Percentiles rank a stretch among this genome's conserved stretches.
phyloP scores from a whole-genome alignment of 805 yeast species.

The Barnettozyma siamensis region DNA sequence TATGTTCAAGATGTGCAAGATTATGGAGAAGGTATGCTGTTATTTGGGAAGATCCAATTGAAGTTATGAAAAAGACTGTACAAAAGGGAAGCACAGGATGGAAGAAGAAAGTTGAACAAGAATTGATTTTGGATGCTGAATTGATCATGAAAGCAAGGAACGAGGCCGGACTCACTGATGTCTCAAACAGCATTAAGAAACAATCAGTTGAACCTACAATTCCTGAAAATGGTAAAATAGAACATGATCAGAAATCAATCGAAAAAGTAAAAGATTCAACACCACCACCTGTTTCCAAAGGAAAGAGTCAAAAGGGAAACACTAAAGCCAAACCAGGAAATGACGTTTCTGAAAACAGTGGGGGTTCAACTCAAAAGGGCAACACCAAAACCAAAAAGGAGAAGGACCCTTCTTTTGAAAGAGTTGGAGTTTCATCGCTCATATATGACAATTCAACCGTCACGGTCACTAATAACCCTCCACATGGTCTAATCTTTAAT shows the following conservation, averaged over 20 bases:
- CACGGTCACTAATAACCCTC: neutral
- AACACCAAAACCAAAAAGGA: too few relatives aligned
- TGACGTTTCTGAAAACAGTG: too few relatives aligned
- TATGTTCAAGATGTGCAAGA: conserved; percentile 83
- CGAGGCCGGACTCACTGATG: neutral
- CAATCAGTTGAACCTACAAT: conserved; percentile 8
- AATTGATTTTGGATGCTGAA: conserved; percentile 56
- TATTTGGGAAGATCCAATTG: conserved; percentile 75
- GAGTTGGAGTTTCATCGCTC: neutral
- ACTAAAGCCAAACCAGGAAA: conserved; percentile 3
- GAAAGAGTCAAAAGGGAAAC: conserved; percentile 1
- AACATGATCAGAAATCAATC: too few relatives aligned
- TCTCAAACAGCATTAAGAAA: conserved; percentile 2
- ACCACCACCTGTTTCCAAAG: neutral
- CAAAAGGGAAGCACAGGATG: conserved; percentile 45
- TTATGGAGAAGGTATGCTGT: conserved; percentile 90
- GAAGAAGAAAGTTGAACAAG: conserved; percentile 63
- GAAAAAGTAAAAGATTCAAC: too few relatives aligned
- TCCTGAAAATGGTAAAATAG: too few relatives aligned
- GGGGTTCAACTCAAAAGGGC: too few relatives aligned
- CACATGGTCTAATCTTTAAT: neutral
- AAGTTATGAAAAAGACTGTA: conserved; percentile 45
- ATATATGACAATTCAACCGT: neutral
- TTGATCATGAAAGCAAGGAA: conserved; percentile 43
- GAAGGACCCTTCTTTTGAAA: too few relatives aligned